These are phyloP conservation scores for Corchorus capsularis DNA, from an alignment of 345 rosid species.

Conservation along the genomic window DNA sequence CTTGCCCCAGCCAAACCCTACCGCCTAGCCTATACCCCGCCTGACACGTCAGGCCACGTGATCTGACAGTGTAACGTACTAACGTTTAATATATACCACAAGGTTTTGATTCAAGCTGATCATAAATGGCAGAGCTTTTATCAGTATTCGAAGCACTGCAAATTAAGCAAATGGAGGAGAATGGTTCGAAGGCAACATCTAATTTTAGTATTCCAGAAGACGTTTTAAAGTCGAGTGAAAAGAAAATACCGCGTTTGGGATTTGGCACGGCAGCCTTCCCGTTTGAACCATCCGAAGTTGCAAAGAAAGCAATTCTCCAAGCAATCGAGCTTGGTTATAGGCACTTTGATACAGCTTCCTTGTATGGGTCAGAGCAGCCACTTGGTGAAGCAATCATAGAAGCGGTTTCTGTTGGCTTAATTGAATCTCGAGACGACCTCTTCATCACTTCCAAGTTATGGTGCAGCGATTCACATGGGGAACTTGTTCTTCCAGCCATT, in stretches of 20 bases:
- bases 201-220: neutral
- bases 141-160: no score
- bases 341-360: slow-evolving; percentile 49
- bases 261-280: slow-evolving; percentile 7
- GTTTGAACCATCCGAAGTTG: neutral
- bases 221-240: neutral
- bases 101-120: no score
- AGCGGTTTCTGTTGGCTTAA: slow-evolving; percentile 42
- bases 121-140: no score
- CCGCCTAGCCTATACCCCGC: no score
- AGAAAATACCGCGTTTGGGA: neutral
- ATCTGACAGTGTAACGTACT: no score
- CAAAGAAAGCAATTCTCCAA: slow-evolving; percentile 28
- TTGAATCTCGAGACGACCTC: slow-evolving; percentile 51
- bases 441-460: slow-evolving; percentile 63
- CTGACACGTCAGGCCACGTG: no score
- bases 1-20: no score
- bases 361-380: slow-evolving; percentile 42
- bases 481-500: slow-evolving; percentile 52
- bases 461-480: slow-evolving; percentile 57
- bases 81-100: no score
- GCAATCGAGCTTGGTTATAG: slow-evolving; percentile 47
- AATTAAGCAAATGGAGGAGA: neutral
- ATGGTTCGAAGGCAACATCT: neutral
- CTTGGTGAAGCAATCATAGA: slow-evolving; percentile 51